Percentiles rank a stretch among this genome's conserved stretches.
These are phyloP conservation scores for Rosellinia necatrix DNA, from an alignment of 2,329 filamentous ascomycete species.

Conservation along the genomic window DNA sequence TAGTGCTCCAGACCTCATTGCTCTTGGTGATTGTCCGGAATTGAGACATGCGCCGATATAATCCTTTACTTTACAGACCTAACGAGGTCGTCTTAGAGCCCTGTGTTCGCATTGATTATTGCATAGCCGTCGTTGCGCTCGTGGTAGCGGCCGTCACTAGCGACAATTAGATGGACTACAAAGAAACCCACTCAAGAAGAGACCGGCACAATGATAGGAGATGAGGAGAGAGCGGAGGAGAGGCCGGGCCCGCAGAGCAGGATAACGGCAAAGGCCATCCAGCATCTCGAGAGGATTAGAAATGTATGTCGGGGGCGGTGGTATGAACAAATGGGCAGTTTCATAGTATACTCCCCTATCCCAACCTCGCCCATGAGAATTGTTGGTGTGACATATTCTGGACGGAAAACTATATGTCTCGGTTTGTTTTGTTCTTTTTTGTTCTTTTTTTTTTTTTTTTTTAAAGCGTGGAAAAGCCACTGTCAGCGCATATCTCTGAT, in stretches of 20 bases:
- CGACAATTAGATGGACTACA: too few relatives aligned
- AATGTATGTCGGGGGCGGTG: conserved; percentile 46
- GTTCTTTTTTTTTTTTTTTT: too few relatives aligned
- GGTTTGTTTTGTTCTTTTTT: too few relatives aligned
- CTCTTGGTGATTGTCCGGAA: conserved; percentile 1
- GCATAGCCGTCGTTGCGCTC: too few relatives aligned
- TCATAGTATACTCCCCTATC: conserved; percentile 40
- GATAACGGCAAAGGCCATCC: conserved; percentile 1
- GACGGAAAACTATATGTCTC: too few relatives aligned
- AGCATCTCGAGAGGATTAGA: conserved; percentile 12
- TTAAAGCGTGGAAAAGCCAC: too few relatives aligned
- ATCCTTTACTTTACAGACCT: too few relatives aligned
- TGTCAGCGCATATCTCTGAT: too few relatives aligned
- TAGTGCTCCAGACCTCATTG: background rate
- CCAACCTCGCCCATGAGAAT: background rate
- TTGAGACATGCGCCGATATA: background rate
- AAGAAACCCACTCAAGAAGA: background rate
- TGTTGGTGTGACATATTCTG: background rate
- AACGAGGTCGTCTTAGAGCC: too few relatives aligned
- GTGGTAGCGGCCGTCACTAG: too few relatives aligned
- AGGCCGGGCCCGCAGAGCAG: background rate
- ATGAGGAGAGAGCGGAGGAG: background rate
- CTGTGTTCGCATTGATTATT: too few relatives aligned
- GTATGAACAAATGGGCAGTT: conserved; percentile 59
- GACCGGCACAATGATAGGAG: background rate